Percentiles rank a stretch among this genome's conserved stretches.
phyloP scores from a whole-genome alignment of 164 flowering plant species.

The Magnolia kwangsiensis region DNA sequence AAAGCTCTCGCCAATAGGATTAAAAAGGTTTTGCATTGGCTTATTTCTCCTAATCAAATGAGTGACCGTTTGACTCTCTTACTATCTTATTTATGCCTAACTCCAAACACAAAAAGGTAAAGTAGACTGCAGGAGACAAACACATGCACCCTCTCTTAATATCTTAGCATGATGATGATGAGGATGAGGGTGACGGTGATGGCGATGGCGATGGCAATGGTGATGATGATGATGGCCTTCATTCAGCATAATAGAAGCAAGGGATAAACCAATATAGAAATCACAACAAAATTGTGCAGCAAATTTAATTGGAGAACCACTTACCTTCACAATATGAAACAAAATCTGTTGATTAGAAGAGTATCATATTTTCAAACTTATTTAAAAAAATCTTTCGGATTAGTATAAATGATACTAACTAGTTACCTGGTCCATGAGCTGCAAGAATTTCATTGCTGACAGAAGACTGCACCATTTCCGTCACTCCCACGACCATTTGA shows the following conservation, averaged over 20 bases:
- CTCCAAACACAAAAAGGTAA: too few species aligned
- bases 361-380: neutral
- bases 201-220: too few species aligned
- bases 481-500: neutral
- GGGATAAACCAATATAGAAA: neutral
- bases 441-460: constrained; percentile 15
- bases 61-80: too few species aligned
- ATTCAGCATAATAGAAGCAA: neutral
- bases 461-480: constrained; percentile 14
- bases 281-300: neutral
- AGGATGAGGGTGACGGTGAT: too few species aligned
- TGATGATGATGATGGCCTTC: too few species aligned
- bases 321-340: neutral
- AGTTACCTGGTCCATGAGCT: constrained; percentile 12
- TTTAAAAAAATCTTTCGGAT: neutral
- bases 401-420: neutral
- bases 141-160: neutral
- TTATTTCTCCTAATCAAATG: too few species aligned
- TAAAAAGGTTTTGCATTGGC: too few species aligned
- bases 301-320: neutral
- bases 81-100: too few species aligned
- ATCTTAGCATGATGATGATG: neutral
- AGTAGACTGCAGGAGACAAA: neutral
- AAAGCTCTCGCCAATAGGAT: too few species aligned
- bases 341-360: neutral